These are phyloP conservation scores for Nitzschia palea DNA, from an alignment of 108 stramenopile genomes.

Conservation along the genomic window DNA sequence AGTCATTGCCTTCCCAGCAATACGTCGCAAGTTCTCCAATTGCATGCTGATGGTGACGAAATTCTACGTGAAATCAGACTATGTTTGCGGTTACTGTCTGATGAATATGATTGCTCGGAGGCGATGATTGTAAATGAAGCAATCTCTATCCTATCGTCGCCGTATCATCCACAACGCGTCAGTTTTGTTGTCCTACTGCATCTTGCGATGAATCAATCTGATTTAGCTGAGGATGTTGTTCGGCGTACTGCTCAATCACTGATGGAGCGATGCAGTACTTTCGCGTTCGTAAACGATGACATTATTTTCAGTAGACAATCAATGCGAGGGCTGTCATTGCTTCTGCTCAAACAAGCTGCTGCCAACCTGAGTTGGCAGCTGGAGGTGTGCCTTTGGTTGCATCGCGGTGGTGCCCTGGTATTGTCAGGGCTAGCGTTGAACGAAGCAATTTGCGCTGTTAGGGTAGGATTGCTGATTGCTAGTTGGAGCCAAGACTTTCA, in stretches of 20 bases:
- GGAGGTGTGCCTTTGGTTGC: constrained; percentile 84
- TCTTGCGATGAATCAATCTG: constrained; percentile 45
- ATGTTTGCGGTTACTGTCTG: constrained; percentile 36
- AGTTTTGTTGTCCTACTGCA: constrained; percentile 62
- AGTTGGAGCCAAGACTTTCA: constrained; percentile 76
- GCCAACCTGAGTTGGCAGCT: constrained; percentile 70
- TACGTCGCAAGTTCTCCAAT: constrained; percentile 63
- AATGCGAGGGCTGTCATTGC: constrained; percentile 45
- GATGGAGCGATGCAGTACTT: constrained; percentile 42
- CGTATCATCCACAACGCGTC: constrained; percentile 35
- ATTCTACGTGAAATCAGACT: constrained; percentile 38
- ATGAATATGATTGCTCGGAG: constrained; percentile 33
- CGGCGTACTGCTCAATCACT: constrained; percentile 54
- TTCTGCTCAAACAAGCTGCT: constrained; percentile 42
- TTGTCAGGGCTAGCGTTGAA: constrained; percentile 64
- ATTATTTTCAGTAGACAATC: constrained; percentile 33
- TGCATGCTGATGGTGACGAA: constrained; percentile 56
- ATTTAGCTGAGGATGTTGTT: constrained; percentile 69
- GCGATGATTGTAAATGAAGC: constrained; percentile 47
- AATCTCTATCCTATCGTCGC: constrained; percentile 38
- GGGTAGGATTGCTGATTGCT: constrained; percentile 60
- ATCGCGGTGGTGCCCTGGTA: constrained; percentile 71
- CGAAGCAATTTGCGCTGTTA: constrained; percentile 67
- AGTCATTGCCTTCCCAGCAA: constrained; percentile 49
- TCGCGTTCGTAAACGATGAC: constrained; percentile 60